Conservation (phyloP, 306 rosid species). For the Sphenostylis stenocarpa region DNA sequence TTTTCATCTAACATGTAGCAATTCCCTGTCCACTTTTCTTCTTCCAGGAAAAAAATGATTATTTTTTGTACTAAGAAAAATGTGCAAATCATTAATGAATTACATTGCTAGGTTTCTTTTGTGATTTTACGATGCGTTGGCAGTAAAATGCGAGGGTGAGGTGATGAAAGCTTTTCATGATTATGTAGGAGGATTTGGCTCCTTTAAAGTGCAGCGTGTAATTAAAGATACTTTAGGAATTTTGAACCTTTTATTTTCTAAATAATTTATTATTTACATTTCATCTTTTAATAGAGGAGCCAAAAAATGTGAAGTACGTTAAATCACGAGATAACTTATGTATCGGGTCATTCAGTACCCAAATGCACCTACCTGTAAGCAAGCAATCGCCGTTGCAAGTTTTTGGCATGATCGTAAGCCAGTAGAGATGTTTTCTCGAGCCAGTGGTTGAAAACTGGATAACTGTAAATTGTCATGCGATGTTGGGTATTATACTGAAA, state of each 20-base stretch:
- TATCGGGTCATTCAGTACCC: not conserved
- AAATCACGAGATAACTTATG: not conserved
- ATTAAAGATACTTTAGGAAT: not conserved
- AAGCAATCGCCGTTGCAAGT: too few species aligned
- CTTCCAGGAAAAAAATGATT: constrained; percentile 29
- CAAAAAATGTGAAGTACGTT: not conserved
- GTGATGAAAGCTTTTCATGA: not conserved
- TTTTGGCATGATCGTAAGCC: too few species aligned
- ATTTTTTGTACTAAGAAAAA: constrained; percentile 40
- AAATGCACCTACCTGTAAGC: too few species aligned
- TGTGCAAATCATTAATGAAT: constrained; percentile 54
- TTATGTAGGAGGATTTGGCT: not conserved
- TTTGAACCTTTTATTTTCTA: not conserved
- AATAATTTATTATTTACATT: not conserved
- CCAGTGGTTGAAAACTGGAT: too few species aligned
- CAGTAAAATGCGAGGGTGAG: not conserved
- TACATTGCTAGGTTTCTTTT: constrained; percentile 26
- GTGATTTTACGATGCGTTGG: not conserved
- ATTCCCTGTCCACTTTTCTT: constrained; percentile 25
- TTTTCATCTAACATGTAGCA: constrained; percentile 41
- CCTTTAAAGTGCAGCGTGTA: not conserved
- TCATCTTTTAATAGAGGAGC: not conserved
- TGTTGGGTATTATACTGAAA: too few species aligned
- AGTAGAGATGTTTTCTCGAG: too few species aligned
- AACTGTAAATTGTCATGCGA: too few species aligned